A percentile compares a stretch with the other conserved stretches of the same genome.
phyloP scores from a whole-genome alignment of 2,329 filamentous ascomycete species.

The Verticillium zaregamsianum region DNA sequence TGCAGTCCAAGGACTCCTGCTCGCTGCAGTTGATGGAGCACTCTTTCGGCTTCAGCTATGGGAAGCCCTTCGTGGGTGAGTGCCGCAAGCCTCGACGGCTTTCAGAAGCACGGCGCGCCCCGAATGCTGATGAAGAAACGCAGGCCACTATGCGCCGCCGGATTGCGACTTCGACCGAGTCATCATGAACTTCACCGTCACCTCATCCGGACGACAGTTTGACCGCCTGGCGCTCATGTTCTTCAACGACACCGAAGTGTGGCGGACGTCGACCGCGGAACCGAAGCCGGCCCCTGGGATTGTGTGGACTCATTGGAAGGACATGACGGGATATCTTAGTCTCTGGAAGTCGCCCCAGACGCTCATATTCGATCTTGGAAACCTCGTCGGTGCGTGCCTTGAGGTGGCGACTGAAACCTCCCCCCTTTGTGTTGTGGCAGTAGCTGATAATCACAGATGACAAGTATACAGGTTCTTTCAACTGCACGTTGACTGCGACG shows the following conservation, averaged over 20 bases:
- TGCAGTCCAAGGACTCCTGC: slow-evolving; percentile 31
- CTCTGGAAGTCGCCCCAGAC: slow-evolving; percentile 68
- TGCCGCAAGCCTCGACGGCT: slow-evolving; percentile 3
- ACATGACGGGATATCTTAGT: slow-evolving; percentile 67
- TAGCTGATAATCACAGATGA: slow-evolving; percentile 31
- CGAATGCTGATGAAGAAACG: background rate
- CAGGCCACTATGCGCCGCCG: slow-evolving; percentile 63
- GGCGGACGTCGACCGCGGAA: slow-evolving; percentile 78
- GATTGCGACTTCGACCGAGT: slow-evolving; percentile 69
- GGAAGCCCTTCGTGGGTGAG: slow-evolving; percentile 67
- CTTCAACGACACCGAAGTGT: slow-evolving; percentile 74
- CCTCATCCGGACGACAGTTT: slow-evolving; percentile 67
- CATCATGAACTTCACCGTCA: slow-evolving; percentile 71
- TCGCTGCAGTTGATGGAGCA: slow-evolving; percentile 63
- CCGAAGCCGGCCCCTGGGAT: slow-evolving; percentile 64
- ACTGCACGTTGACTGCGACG: slow-evolving; percentile 69
- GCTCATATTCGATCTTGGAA: slow-evolving; percentile 76
- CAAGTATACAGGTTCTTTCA: slow-evolving; percentile 68
- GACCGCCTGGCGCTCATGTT: slow-evolving; percentile 75
- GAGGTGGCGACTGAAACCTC: background rate
- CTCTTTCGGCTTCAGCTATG: slow-evolving; percentile 69
- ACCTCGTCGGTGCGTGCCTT: slow-evolving; percentile 47
- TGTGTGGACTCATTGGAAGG: slow-evolving; percentile 72
- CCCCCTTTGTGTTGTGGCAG: background rate
- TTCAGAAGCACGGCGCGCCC: background rate